Conservation (phyloP, 768 basidiomycete species). For the Suillus plorans region DNA sequence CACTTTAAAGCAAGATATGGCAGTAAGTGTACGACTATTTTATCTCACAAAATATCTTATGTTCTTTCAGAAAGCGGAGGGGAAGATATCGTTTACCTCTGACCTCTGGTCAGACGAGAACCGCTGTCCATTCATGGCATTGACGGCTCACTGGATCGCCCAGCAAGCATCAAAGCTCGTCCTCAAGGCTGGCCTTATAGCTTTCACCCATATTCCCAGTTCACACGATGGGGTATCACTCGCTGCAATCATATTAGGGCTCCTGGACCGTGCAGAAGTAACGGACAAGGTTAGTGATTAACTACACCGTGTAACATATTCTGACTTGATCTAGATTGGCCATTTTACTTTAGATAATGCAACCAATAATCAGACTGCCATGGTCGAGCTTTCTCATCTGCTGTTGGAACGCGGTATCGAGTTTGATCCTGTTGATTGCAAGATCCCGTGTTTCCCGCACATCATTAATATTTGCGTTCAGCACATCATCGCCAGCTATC, state of each 20-base stretch:
- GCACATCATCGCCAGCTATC: background rate
- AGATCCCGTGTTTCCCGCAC: conserved; percentile 20
- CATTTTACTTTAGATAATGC: conserved; percentile 15
- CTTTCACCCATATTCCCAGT: conserved; percentile 14
- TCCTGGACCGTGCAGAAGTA: background rate
- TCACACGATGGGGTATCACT: conserved; percentile 9
- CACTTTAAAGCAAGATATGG: background rate
- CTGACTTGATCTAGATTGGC: conserved; percentile 13
- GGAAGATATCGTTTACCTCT: conserved; percentile 24
- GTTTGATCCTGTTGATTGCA: conserved; percentile 11
- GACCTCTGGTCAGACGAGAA: conserved; percentile 35
- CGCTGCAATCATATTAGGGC: too few species aligned
- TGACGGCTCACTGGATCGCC: conserved; percentile 33
- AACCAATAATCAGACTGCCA: conserved; percentile 14
- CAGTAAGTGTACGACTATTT: background rate
- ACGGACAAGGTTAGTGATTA: background rate
- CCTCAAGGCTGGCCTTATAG: conserved; percentile 11
- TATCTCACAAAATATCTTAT: background rate
- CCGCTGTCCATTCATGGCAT: conserved; percentile 28
- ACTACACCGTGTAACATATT: conserved; percentile 1
- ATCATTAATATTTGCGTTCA: conserved; percentile 13
- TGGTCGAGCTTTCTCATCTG: conserved; percentile 3
- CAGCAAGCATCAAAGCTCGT: background rate
- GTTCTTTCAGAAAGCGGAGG: conserved; percentile 1
- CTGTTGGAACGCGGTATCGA: background rate